phyloP scores from a whole-genome alignment of 495 filamentous ascomycete genomes.

The Acidomyces sp. region DNA sequence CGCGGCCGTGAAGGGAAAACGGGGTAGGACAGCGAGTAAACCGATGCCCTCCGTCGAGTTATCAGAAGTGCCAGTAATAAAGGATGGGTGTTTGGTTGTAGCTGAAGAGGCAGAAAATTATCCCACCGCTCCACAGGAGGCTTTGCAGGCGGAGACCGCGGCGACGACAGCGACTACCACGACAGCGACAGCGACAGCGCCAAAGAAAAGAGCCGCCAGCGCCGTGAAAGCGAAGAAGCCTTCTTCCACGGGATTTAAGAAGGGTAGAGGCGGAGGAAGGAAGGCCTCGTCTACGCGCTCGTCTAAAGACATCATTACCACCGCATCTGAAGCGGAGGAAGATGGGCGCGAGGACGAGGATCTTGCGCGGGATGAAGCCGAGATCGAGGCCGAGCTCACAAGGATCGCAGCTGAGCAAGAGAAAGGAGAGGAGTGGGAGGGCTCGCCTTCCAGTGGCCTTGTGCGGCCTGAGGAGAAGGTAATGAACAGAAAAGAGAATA shows the following conservation, averaged over 20 bases:
- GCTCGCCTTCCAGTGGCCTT: slow-evolving; percentile 11
- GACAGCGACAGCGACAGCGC: no score
- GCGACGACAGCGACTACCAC: no score
- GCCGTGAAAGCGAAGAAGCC: slow-evolving; percentile 18
- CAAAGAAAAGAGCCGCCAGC: slow-evolving; percentile 6
- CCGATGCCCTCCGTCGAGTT: no score
- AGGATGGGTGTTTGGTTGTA: no score
- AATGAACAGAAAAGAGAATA: no score
- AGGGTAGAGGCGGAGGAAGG: slow-evolving; percentile 15
- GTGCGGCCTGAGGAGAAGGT: no score
- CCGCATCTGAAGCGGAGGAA: slow-evolving; percentile 4
- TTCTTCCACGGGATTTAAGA: slow-evolving; percentile 1
- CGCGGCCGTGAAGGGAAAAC: slow-evolving; percentile 7
- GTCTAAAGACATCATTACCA: slow-evolving; percentile 11
- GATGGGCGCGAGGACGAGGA: slow-evolving; percentile 13
- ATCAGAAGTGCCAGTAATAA: no score
- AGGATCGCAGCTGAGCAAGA: slow-evolving; percentile 17
- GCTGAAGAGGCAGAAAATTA: no score
- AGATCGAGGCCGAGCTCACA: slow-evolving; percentile 19
- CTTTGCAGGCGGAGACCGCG: no score
- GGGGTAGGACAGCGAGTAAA: slow-evolving; percentile 15
- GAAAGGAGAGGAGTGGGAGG: slow-evolving; percentile 10
- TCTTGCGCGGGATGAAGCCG: slow-evolving; percentile 14
- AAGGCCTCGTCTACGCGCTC: slow-evolving; percentile 15
- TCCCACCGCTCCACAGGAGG: no score